These are phyloP conservation scores for Quercus suber DNA, from an alignment of 306 rosid species.

Conservation along the genomic window DNA sequence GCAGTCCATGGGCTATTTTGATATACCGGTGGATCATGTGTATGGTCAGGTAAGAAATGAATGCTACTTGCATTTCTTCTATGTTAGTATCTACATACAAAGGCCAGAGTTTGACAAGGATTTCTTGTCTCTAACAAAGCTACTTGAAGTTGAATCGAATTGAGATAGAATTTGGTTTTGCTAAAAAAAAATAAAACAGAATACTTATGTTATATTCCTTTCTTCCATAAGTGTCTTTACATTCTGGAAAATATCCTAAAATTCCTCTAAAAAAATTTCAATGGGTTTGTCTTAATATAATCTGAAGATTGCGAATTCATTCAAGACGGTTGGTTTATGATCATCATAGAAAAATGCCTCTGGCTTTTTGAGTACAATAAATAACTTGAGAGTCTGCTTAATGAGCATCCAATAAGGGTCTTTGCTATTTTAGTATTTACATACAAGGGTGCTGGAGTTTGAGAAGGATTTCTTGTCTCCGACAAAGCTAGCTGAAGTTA, in stretches of 20 bases:
- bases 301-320: not conserved
- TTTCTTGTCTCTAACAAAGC: not conserved
- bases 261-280: not conserved
- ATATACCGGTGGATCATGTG: slow-evolving; percentile 98
- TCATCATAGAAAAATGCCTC: not conserved
- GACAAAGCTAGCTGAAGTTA: not conserved
- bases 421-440: not conserved
- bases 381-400: too few species aligned
- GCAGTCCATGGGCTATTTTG: slow-evolving; percentile 98
- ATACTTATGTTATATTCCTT: not conserved
- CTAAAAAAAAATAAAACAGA: not conserved
- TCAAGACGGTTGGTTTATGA: not conserved
- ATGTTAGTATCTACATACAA: not conserved
- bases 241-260: too few species aligned
- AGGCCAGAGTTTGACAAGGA: not conserved
- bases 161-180: not conserved
- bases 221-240: not conserved
- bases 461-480: not conserved
- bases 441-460: not conserved
- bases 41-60: slow-evolving; percentile 75
- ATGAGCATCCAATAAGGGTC: not conserved
- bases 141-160: not conserved
- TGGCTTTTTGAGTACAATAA: too few species aligned
- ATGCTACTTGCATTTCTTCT: not conserved
- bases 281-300: not conserved